These are phyloP conservation scores for Cymodocea nodosa DNA, from an alignment of 116 monocot genomes.

Conservation along the genomic window DNA sequence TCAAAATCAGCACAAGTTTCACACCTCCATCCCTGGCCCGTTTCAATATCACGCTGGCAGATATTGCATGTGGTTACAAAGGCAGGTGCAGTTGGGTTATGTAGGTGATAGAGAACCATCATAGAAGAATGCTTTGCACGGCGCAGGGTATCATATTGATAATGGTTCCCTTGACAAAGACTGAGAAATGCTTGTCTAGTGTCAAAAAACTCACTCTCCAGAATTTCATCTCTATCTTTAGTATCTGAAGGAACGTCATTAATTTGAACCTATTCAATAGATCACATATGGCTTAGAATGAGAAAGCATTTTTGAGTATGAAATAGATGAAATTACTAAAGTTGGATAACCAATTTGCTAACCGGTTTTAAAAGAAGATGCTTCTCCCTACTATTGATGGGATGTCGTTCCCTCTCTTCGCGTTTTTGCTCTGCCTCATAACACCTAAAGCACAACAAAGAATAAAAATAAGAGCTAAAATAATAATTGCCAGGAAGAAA, in stretches of 20 bases:
- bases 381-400: constrained; percentile 44
- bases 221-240: constrained; percentile 76
- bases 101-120: constrained; percentile 97
- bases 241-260: constrained; percentile 54
- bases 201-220: constrained; percentile 88
- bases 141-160: constrained; percentile 91
- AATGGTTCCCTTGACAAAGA: constrained; percentile 94
- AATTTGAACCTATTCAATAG: constrained; percentile 50
- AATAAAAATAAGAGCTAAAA: not conserved
- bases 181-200: constrained; percentile 91
- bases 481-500: no score
- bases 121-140: constrained; percentile 97
- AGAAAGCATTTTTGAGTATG: not conserved
- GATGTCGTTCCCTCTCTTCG: constrained; percentile 83
- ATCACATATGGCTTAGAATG: not conserved
- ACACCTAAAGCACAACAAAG: constrained; percentile 31
- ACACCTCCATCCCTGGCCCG: constrained; percentile 86
- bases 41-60: constrained; percentile 69
- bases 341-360: constrained; percentile 9
- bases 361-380: constrained; percentile 53
- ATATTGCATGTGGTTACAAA: constrained; percentile 86
- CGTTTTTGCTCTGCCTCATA: constrained; percentile 55
- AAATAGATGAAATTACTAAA: not conserved
- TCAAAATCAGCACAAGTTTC: constrained; percentile 86
- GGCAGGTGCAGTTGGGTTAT: constrained; percentile 94